Evolutionary conservation across 2,329 filamentous ascomycete genomes (phyloP).

Genomic region (Aspergillus transmontanensis): DNA sequence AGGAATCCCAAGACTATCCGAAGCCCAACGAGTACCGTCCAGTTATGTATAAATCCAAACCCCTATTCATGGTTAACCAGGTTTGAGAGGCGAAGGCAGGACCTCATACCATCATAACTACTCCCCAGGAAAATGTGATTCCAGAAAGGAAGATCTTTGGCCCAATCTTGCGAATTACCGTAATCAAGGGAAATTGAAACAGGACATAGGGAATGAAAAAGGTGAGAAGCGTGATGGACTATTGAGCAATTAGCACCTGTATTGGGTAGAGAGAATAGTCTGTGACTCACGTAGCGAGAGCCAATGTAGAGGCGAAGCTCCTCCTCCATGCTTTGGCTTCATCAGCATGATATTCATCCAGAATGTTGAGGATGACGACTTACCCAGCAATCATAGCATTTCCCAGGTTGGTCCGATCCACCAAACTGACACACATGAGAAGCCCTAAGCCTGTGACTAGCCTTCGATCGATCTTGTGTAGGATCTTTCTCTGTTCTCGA

Average conservation of each 20-base stretch:
- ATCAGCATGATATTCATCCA: not conserved
- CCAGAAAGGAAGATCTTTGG: slow-evolving; percentile 7
- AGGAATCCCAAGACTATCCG: slow-evolving; percentile 48
- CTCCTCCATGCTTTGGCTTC: slow-evolving; percentile 12
- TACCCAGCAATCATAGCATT: slow-evolving; percentile 19
- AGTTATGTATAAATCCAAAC: slow-evolving; percentile 31
- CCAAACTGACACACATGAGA: slow-evolving; percentile 19
- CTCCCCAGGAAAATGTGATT: slow-evolving; percentile 13
- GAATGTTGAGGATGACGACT: not conserved
- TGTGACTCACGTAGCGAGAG: slow-evolving; percentile 17
- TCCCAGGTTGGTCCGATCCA: slow-evolving; percentile 22
- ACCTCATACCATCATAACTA: slow-evolving; percentile 7
- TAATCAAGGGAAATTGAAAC: slow-evolving; percentile 7
- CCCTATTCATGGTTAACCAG: not conserved
- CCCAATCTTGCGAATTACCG: slow-evolving; percentile 11
- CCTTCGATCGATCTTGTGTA: slow-evolving; percentile 21
- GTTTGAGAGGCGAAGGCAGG: too few relatives aligned
- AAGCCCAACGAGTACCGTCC: slow-evolving; percentile 40
- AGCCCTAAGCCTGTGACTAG: slow-evolving; percentile 23
- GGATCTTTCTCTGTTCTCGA: slow-evolving; percentile 20
- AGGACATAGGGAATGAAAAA: slow-evolving; percentile 19
- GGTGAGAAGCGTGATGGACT: slow-evolving; percentile 20
- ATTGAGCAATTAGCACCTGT: not conserved
- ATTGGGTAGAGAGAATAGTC: not conserved
- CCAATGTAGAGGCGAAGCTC: slow-evolving; percentile 10